Evolutionary conservation across 345 rosid species (phyloP), one percentile per base, ranked within the genome.

Genomic region (Angophora floribunda): DNA sequence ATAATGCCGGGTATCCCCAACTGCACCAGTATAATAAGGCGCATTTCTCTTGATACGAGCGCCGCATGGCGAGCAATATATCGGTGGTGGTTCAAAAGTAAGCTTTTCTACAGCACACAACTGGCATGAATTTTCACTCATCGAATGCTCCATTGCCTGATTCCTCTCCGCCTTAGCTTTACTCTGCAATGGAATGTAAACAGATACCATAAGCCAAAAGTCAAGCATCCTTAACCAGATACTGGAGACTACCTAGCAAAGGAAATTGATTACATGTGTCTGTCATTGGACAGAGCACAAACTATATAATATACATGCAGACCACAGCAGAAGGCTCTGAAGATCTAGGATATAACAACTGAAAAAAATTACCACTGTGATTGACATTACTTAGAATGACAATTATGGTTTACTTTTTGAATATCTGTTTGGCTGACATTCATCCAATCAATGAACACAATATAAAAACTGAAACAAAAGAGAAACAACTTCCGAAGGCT

Each of bases 61-160:
- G 90, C 99, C 99, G 90, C 99, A 98, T 50, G 95, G 96, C 6
- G 99, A 90, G 93, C 99, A 98, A 89, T 98, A 98, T 87, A 96
- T 93, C 75, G 99, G 99, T 84, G 99, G 99, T 50, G 99, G 99
- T 91, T 98, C 99, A 91, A 98, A 98, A 88, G 99, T 93, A 90
- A 98, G 99, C 93, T 93, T 95, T 93, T 98, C 99, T 89, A 98
- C 99, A 52, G 99, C 99, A 94, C 99, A 98, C 89, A 98, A 91
- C 92, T 97, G 99, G 92, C 99, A 98, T 86, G 98, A 97, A 91
- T 98, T 98, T 92, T 97, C 99, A 93, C 96, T 98, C 98, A 98
- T 97, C n/a, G 93, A 84, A 87, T 94, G 96, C 95, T 95, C 99
- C 99, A 98, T 94, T 78, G 99, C 99, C 92, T 96, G 99, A 93